Percentiles rank a stretch among this genome's conserved stretches.
phyloP scores from a whole-genome alignment of 2,329 filamentous ascomycete genomes.

The Dendrostoma leiphaemia region DNA sequence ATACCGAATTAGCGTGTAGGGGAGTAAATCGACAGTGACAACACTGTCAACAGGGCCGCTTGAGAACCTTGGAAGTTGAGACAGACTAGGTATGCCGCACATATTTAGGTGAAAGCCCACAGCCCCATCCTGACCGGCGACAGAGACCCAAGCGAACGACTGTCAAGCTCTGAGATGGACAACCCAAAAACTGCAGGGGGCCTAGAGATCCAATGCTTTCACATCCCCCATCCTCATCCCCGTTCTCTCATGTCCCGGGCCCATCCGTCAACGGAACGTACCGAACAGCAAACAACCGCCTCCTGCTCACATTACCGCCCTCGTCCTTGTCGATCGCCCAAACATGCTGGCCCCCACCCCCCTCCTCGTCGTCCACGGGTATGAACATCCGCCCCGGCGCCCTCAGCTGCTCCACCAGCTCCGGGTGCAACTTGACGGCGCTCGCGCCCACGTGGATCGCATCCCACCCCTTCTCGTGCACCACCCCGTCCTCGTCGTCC shows the following conservation, averaged over 20 bases:
- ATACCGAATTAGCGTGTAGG: too few relatives aligned
- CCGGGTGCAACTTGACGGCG: constrained; percentile 68
- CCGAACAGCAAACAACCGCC: constrained; percentile 66
- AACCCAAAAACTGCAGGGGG: too few relatives aligned
- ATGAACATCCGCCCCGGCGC: constrained; percentile 80
- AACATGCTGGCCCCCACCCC: constrained; percentile 58
- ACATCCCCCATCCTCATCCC: too few relatives aligned
- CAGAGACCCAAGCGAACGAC: too few relatives aligned
- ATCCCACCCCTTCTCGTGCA: constrained; percentile 67
- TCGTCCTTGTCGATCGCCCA: constrained; percentile 73
- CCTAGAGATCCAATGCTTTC: too few relatives aligned
- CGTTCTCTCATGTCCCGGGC: constrained; percentile 33
- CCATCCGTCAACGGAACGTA: constrained; percentile 79
- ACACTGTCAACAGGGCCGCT: too few relatives aligned
- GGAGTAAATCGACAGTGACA: too few relatives aligned
- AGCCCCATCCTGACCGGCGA: too few relatives aligned
- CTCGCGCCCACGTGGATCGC: constrained; percentile 94
- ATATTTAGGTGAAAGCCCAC: too few relatives aligned
- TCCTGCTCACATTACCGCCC: constrained; percentile 58
- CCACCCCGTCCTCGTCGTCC: constrained; percentile 38
- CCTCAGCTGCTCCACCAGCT: constrained; percentile 74
- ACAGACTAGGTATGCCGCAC: too few relatives aligned
- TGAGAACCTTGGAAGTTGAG: too few relatives aligned
- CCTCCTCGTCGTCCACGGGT: constrained; percentile 60
- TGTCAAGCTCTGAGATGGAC: too few relatives aligned